phyloP scores from a whole-genome alignment of 768 basidiomycete genomes.

The Tylopilus felleus region DNA sequence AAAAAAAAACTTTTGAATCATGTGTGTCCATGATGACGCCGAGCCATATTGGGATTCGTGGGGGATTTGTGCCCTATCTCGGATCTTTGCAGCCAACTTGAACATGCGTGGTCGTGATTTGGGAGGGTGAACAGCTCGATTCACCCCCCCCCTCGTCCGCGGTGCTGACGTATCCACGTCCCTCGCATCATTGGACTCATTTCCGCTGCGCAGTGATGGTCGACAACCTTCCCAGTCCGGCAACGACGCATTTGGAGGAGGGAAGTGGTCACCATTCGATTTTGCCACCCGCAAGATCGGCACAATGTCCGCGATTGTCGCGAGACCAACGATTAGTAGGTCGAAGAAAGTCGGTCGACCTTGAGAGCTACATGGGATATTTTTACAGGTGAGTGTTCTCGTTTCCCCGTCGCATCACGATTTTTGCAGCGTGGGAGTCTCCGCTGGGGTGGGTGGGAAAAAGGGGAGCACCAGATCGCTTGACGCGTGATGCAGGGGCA shows the following conservation, averaged over 20 bases:
- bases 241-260: background rate
- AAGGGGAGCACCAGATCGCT: background rate
- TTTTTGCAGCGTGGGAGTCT: background rate
- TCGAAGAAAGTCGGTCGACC: background rate
- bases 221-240: background rate
- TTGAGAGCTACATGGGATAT: background rate
- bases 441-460: background rate
- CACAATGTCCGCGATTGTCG: background rate
- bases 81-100: background rate
- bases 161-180: background rate
- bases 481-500: too few species aligned
- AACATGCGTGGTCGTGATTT: background rate
- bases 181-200: background rate
- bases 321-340: background rate
- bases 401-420: background rate
- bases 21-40: background rate
- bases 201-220: conserved; percentile 1
- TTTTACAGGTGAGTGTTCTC: background rate
- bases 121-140: background rate
- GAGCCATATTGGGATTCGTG: background rate
- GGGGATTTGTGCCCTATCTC: background rate
- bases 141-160: background rate
- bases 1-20: background rate
- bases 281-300: background rate
- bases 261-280: background rate